Evolutionary conservation across 257 asterid genomes (phyloP), one percentile per base, ranked within the genome.

Genomic region (Prunella vulgaris): DNA sequence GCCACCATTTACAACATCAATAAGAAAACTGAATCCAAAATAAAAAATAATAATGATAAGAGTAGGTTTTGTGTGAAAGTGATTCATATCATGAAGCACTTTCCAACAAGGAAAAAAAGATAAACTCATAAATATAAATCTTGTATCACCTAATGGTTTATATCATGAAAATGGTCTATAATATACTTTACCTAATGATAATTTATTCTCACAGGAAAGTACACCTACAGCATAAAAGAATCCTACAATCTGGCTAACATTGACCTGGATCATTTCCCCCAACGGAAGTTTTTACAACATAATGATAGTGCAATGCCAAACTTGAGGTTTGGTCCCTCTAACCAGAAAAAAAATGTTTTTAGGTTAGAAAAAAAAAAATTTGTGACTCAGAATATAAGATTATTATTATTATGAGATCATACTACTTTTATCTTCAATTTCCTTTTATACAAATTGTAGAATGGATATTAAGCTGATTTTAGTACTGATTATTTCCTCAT

Each of bases 1-100:
- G 42, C 64, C 58, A 73, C 59, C 70, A 68, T 74, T 76, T 72
- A 69, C 61, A 76, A 46, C 72, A 73, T 51, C 21, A 7, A 52
- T 79, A 51, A 74, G 60, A 71, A 62, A 57, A 25, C 27, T 40
- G 64, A 58, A 72, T 20, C 64, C 30, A 27, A 24, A 61, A 25
- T 13, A 65, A 12, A 37, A 54, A n/a, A n/a, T n/a, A n/a, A n/a
- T n/a, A n/a, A n/a, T n/a, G n/a, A n/a, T n/a, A n/a, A n/a, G n/a
- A n/a, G n/a, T n/a, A n/a, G n/a, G n/a, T n/a, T n/a, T n/a, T n/a
- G n/a, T n/a, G n/a, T n/a, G n/a, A n/a, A n/a, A n/a, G n/a, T n/a
- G n/a, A n/a, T n/a, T n/a, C n/a, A n/a, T n/a, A n/a, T n/a, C n/a
- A n/a, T n/a, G n/a, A n/a, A n/a, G n/a, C n/a, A n/a, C n/a, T n/a